phyloP scores from a whole-genome alignment of 208 protist genomes.

The Histomonas meleagridis region DNA sequence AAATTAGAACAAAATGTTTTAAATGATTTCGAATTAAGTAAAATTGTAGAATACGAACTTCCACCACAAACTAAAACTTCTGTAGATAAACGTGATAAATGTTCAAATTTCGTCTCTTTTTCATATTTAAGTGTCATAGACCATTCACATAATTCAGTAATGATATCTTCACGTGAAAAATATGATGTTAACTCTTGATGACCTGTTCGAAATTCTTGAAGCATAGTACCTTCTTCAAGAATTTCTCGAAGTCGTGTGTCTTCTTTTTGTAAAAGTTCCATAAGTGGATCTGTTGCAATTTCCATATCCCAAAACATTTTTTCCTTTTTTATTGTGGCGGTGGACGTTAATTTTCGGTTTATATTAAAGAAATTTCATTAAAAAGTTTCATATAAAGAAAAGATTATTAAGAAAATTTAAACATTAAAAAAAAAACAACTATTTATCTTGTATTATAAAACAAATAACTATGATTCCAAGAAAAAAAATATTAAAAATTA shows the following conservation, averaged over 20 bases:
- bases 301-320: conserved; percentile 22
- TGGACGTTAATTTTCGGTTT: too few relatives aligned
- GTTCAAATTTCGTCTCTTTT: background rate
- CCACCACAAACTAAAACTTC: conserved; percentile 10
- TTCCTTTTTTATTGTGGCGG: too few relatives aligned
- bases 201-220: background rate
- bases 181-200: background rate
- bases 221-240: background rate
- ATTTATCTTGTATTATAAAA: too few relatives aligned
- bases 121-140: background rate
- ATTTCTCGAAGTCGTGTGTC: background rate
- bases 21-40: background rate
- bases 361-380: too few relatives aligned
- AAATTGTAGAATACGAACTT: background rate
- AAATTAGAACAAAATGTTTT: background rate
- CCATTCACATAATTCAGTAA: background rate
- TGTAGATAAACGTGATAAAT: background rate
- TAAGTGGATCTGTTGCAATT: background rate
- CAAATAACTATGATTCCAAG: too few relatives aligned
- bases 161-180: background rate
- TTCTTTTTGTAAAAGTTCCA: background rate
- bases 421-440: too few relatives aligned
- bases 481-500: too few relatives aligned
- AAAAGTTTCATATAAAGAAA: too few relatives aligned
- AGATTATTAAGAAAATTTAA: too few relatives aligned